Evolutionary conservation across 108 stramenopile species (phyloP), one percentile per base, ranked within the genome.

Genomic region (Licmophora abbreviata): DNA sequence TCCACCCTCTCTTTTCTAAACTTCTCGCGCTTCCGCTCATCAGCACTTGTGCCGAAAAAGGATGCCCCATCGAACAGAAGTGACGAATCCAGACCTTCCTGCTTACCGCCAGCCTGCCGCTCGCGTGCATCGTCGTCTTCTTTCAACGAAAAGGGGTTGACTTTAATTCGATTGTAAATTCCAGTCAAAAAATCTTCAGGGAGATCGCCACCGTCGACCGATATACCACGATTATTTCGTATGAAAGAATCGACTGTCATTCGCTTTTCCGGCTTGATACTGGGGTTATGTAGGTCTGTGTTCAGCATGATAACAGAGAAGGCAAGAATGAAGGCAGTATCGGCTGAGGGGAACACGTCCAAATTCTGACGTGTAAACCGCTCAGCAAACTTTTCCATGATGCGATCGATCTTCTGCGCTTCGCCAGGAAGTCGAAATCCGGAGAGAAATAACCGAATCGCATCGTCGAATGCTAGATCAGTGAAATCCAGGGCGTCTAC

Each of bases 351-450:
- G 58, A 99, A 98, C 2, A 94, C 91, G 18, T 77, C 73, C 7
- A 54, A 51, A 69, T 95, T 95, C 58, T 95, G 88, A 42, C 54
- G 47, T 25, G 83, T 95, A 67, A 81, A 99, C 22, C 80, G 74
- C 64, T 96, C 97, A 7, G 98, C 98, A 62, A 98, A 99, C 55
- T 95, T 97, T 59, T 99, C 99, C 96, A 99, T 99, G 38, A 99
- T 98, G 29, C 99, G 88, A 58, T 99, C 99, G 72, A 99, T 98
- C 69, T 92, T 92, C 60, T 99, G 99, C 12, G 97, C 96, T 71
- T 99, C 99, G 2, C 99, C 99, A 4, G 99, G 99, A 3, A 99
- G 74, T 14, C 99, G 90, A 68, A 99, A 99, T 21, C 99, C 97
- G 26, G 75, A 71, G 18, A 98, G 74, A 59, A 97, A 99, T 48